Evolutionary conservation across 2,329 filamentous ascomycete species (phyloP).

Genomic region (Fusarium sp.): DNA sequence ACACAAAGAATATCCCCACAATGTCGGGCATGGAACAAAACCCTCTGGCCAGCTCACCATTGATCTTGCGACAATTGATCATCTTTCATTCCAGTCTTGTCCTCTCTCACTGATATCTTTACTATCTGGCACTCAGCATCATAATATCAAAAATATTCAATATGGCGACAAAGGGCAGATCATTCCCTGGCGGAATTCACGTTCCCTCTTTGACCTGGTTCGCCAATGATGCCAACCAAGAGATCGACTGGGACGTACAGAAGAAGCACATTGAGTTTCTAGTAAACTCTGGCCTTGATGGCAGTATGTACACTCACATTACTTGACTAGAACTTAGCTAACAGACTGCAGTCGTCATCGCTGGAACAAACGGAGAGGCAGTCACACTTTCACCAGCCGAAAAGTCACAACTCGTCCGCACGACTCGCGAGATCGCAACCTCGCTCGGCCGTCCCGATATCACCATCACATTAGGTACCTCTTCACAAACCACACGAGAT

Average conservation of each 20-base stretch:
- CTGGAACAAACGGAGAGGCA: slow-evolving; percentile 81
- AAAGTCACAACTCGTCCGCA: slow-evolving; percentile 70
- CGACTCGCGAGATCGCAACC: slow-evolving; percentile 72
- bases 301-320: slow-evolving; percentile 50
- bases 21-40: slow-evolving; percentile 21
- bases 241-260: slow-evolving; percentile 69
- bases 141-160: slow-evolving; percentile 4
- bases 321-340: slow-evolving; percentile 7
- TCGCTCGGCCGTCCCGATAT: slow-evolving; percentile 68
- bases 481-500: slow-evolving; percentile 74
- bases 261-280: slow-evolving; percentile 66
- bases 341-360: slow-evolving; percentile 67
- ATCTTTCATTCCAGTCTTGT: slow-evolving; percentile 10
- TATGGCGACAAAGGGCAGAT: slow-evolving; percentile 48
- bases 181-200: slow-evolving; percentile 66
- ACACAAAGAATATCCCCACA: slow-evolving; percentile 22
- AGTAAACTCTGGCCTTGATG: slow-evolving; percentile 66
- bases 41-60: slow-evolving; percentile 17
- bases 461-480: slow-evolving; percentile 75
- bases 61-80: slow-evolving; percentile 23
- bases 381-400: slow-evolving; percentile 76
- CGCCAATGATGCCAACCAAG: slow-evolving; percentile 60
- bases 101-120: not conserved
- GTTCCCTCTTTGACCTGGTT: slow-evolving; percentile 71
- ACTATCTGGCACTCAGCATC: not conserved